Base-by-base conservation (phyloP, 768 basidiomycete genomes). In the Harrya chromipes region DNA sequence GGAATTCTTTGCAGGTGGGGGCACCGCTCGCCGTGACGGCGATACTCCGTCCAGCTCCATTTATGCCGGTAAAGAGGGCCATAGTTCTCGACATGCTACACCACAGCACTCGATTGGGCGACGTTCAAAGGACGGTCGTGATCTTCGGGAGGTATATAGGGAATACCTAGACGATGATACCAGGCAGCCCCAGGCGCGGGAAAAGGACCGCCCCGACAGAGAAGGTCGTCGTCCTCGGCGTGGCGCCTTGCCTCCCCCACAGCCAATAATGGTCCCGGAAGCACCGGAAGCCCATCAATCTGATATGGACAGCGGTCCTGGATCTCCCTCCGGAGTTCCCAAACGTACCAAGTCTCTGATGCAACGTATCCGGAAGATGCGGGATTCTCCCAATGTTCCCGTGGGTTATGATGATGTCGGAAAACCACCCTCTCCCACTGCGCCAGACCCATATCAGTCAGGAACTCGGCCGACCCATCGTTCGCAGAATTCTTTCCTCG, bases 341-440 rank as follows among this genome's bases (percentile, higher is more conserved):
- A 87, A 85, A 65, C 85, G 90, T 24, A 81, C 80, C 57, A 90
- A 83, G 68, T 90, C 87, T 13, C 72, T 94, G 55, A 92, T 93
- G 80, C 86, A 92, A 40, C 86, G 90, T 47, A 87, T 94, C 63
- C 83, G 87, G 50, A 88, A 83, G 69, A 91, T 92, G 88, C 83
- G 90, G 31, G 90, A 92, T 60, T 72, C 84, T 9, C 90, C 90
- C 10, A 92, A 91, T 54, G 83, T 91, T 1, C 90, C 90, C 14
- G 78, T 87, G n/a, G 69, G 64, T 23, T 67, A 72, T 31, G 75
- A 77, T n/a, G 53, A 57, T 16, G 64, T 64, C 26, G 67, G 72
- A 26, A 74, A 72, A 20, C 71, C 71, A 7, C 73, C 73, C 10
- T 81, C 80, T 1, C 73, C 77, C 1, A 76, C 73, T 19, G 63